phyloP scores from a whole-genome alignment of 2,329 filamentous ascomycete species.

The Lachnellula subtilissima region DNA sequence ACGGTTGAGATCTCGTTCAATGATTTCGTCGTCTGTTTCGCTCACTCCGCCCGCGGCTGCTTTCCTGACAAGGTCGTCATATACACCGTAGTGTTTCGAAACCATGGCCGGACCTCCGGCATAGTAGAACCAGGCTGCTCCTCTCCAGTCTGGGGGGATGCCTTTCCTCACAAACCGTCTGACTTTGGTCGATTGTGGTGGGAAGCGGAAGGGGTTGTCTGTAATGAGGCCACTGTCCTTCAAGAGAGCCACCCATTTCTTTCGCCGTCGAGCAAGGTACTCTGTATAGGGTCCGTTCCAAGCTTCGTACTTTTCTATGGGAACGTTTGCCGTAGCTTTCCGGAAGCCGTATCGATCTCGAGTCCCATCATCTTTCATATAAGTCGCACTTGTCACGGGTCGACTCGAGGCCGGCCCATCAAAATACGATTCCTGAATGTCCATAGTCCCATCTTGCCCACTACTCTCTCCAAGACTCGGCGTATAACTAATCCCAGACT shows the following conservation, averaged over 20 bases:
- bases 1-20: slow-evolving; percentile 87
- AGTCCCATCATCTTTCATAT: slow-evolving; percentile 19
- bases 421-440: slow-evolving; percentile 14
- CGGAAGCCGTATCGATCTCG: slow-evolving; percentile 91
- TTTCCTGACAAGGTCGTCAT: slow-evolving; percentile 59
- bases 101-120: slow-evolving; percentile 79
- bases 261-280: slow-evolving; percentile 67
- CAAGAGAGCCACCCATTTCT: slow-evolving; percentile 78
- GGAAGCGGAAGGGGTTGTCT: slow-evolving; percentile 70
- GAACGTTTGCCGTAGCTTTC: slow-evolving; percentile 77
- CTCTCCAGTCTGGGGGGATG: slow-evolving; percentile 88
- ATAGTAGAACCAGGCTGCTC: slow-evolving; percentile 97
- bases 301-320: slow-evolving; percentile 68
- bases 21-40: slow-evolving; percentile 77
- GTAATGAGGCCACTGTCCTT: slow-evolving; percentile 71
- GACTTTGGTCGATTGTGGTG: slow-evolving; percentile 72
- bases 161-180: slow-evolving; percentile 91
- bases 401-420: slow-evolving; percentile 8
- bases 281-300: slow-evolving; percentile 75
- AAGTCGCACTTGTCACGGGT: slow-evolving; percentile 13
- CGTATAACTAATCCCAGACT: slow-evolving; percentile 30
- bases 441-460: slow-evolving; percentile 1
- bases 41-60: slow-evolving; percentile 59
- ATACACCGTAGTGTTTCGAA: slow-evolving; percentile 70
- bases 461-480: slow-evolving; percentile 40